Evolutionary conservation across 495 filamentous ascomycete species (phyloP).

Genomic region (Lophiostoma macrostomum): DNA sequence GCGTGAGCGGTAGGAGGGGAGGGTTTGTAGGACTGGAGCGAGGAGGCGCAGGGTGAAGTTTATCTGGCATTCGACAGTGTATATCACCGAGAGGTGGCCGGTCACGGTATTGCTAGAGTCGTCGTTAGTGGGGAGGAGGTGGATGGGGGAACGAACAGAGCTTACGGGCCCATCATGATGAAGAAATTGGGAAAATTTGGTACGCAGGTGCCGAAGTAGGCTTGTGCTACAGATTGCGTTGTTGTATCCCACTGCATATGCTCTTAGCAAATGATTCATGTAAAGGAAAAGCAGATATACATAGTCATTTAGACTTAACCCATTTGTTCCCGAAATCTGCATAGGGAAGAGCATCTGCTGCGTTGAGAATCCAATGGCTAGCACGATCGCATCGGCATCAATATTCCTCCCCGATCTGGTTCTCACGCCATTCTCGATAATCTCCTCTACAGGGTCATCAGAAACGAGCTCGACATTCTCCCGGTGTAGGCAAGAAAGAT

Average conservation of each 20-base stretch:
- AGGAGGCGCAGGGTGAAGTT: slow-evolving; percentile 37
- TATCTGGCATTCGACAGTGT: slow-evolving; percentile 41
- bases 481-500: slow-evolving; percentile 33
- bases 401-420: slow-evolving; percentile 29
- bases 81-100: slow-evolving; percentile 39
- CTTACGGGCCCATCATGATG: slow-evolving; percentile 37
- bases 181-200: slow-evolving; percentile 40
- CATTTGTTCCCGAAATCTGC: slow-evolving; percentile 31
- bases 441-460: slow-evolving; percentile 33
- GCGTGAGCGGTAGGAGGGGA: slow-evolving; percentile 16
- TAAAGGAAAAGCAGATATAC: slow-evolving; percentile 10
- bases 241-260: slow-evolving; percentile 35
- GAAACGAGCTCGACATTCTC: slow-evolving; percentile 33
- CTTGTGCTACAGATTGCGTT: slow-evolving; percentile 30
- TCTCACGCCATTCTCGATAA: slow-evolving; percentile 25
- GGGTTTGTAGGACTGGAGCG: slow-evolving; percentile 29
- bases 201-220: slow-evolving; percentile 37
- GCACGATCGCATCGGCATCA: slow-evolving; percentile 37
- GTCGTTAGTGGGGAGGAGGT: neutral
- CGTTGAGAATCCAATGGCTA: slow-evolving; percentile 38
- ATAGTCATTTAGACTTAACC: slow-evolving; percentile 32
- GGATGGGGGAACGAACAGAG: neutral
- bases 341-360: slow-evolving; percentile 38
- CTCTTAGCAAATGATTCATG: neutral
- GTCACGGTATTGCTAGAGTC: slow-evolving; percentile 31